A percentile compares a stretch with the other conserved stretches of the same genome.
These are phyloP conservation scores for Populus davidiana DNA, from an alignment of 345 rosid genomes.

Conservation along the genomic window DNA sequence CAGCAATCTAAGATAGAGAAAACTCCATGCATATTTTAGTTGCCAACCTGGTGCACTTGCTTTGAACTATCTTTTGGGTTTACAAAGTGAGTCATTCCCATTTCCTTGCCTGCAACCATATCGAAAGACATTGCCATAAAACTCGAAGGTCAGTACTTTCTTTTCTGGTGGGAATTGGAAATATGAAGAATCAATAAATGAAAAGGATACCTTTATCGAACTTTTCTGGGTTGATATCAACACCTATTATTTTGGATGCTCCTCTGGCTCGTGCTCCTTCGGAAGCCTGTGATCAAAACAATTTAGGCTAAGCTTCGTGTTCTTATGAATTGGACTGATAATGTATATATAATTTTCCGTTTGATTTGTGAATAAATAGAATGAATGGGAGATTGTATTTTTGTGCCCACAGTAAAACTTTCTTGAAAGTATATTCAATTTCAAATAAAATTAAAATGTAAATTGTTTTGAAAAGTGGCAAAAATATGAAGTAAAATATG, in stretches of 20 bases:
- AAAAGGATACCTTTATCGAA: slow-evolving; percentile 41
- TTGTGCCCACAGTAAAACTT: no score
- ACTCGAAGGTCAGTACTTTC: not conserved
- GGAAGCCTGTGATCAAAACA: slow-evolving; percentile 35
- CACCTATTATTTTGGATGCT: slow-evolving; percentile 59
- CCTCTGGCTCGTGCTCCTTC: slow-evolving; percentile 66
- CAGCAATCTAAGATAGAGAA: not conserved
- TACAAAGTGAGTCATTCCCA: slow-evolving; percentile 37
- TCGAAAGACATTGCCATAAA: not conserved
- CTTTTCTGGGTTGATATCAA: slow-evolving; percentile 52
- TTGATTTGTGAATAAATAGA: not conserved
- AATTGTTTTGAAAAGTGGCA: not conserved
- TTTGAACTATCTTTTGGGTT: slow-evolving; percentile 27
- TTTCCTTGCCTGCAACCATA: slow-evolving; percentile 23
- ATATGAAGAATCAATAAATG: not conserved
- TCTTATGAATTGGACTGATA: no score
- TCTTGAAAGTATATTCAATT: no score
- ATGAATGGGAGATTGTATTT: not conserved
- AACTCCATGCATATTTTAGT: not conserved
- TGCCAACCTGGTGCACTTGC: slow-evolving; percentile 34
- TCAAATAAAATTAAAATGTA: not conserved
- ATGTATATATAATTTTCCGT: no score
- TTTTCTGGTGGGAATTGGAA: not conserved
- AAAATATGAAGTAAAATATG: not conserved
- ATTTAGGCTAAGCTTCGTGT: no score